Conservation (phyloP, 2,329 filamentous ascomycete species). For the Hypoxylon sp. region DNA sequence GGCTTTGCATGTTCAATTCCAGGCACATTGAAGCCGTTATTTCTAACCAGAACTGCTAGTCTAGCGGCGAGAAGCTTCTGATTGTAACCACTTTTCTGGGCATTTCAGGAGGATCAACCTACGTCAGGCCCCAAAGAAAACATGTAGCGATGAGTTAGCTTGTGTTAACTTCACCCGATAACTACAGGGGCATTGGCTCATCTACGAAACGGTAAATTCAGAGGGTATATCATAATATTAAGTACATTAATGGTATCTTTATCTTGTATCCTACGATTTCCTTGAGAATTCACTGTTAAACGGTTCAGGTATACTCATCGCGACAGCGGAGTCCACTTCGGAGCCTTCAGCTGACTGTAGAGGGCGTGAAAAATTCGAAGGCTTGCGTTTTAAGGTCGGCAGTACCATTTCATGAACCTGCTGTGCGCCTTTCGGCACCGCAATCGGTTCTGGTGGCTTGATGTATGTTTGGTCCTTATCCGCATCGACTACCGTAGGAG, state of each 20-base stretch:
- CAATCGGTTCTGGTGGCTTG: constrained; percentile 39
- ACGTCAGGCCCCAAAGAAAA: too few relatives aligned
- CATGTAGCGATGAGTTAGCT: too few relatives aligned
- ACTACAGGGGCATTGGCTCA: not conserved
- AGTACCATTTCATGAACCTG: constrained; percentile 26
- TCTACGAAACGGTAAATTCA: not conserved
- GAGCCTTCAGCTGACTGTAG: constrained; percentile 35
- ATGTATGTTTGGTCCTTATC: constrained; percentile 14
- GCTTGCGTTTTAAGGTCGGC: constrained; percentile 33
- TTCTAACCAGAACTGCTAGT: too few relatives aligned
- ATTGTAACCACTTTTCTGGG: too few relatives aligned
- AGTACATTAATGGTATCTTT: constrained; percentile 30
- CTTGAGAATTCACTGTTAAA: constrained; percentile 21
- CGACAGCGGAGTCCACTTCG: constrained; percentile 32
- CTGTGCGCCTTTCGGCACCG: constrained; percentile 33
- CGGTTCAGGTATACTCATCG: constrained; percentile 33
- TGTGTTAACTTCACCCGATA: too few relatives aligned
- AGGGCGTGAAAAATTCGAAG: constrained; percentile 50
- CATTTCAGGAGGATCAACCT: too few relatives aligned
- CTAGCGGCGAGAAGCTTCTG: too few relatives aligned
- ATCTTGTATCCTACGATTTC: constrained; percentile 5
- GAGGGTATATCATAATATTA: constrained; percentile 30
- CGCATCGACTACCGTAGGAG: constrained; percentile 6
- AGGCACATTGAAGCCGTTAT: too few relatives aligned
- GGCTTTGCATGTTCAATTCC: too few relatives aligned